phyloP scores from a whole-genome alignment of 805 yeast genomes.

The Cyberlindnera japonica region DNA sequence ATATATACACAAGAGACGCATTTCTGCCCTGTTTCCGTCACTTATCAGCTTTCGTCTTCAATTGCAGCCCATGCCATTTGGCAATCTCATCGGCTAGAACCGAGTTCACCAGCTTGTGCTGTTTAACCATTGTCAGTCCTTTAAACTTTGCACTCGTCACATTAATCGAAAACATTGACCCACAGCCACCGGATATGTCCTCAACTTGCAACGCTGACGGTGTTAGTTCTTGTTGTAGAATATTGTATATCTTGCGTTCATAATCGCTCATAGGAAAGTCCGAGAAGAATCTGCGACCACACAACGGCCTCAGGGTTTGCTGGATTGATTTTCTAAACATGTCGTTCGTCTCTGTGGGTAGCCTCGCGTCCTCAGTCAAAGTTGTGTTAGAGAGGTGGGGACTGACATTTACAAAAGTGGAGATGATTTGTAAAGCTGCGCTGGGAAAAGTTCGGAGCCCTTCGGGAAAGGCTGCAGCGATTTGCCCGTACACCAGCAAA shows the following conservation, averaged over 20 bases:
- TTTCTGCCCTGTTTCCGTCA: conserved; percentile 5
- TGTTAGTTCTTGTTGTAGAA: conserved; percentile 48
- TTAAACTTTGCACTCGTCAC: conserved; percentile 71
- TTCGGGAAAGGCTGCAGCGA: too few species aligned
- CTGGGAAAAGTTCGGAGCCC: conserved; percentile 1
- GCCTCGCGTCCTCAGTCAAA: too few species aligned
- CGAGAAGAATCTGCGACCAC: conserved; percentile 4
- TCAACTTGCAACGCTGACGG: conserved; percentile 65
- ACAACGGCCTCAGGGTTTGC: conserved; percentile 2
- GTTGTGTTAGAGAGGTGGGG: background rate
- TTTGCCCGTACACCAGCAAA: too few species aligned
- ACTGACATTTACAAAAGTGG: background rate
- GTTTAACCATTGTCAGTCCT: conserved; percentile 82
- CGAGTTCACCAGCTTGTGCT: conserved; percentile 85
- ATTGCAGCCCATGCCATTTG: conserved; percentile 93
- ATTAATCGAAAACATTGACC: conserved; percentile 92
- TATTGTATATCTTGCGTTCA: conserved; percentile 59
- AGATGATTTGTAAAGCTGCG: conserved; percentile 3
- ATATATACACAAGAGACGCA: conserved; percentile 1
- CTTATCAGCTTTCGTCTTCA: conserved; percentile 60
- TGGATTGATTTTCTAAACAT: conserved; percentile 8
- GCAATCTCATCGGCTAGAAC: conserved; percentile 78
- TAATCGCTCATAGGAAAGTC: conserved; percentile 35
- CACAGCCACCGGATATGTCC: conserved; percentile 95
- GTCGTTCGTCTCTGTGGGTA: background rate